Evolutionary conservation across 495 filamentous ascomycete species (phyloP), one percentile per base, ranked within the genome.

Genomic region (Xylaria acuta): DNA sequence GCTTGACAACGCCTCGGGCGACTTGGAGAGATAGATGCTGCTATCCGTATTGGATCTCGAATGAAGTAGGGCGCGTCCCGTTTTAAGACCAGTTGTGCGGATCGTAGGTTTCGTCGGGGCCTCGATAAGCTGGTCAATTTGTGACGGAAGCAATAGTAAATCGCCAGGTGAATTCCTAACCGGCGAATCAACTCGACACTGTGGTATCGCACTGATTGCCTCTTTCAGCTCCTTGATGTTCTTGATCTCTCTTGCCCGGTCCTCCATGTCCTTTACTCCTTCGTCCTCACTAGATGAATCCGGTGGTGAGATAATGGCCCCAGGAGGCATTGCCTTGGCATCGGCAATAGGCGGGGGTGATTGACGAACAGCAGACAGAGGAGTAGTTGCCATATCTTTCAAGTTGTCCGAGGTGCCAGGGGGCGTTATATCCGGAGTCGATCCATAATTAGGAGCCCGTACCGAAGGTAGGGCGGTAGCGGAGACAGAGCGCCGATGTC

Each of bases 221-320:
- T 92, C 91, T 76, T 96, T 91, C 64, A 97, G 84, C 81, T 95
- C 92, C 75, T 91, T 90, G 69, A 93, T 83, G 69, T 89, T 91
- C 73, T 89, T 86, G 32, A 90, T 83, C 53, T 87, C 83, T 70
- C 90, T 86, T 45, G 84, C 85, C 66, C 85, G 82, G 5, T 64
- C 67, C 47, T 67, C 49, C n/a, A 79, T 77, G 76, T 81, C 86
- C 67, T 75, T 83, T 45, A 76, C 72, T 9, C 89, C 88, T 72
- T 97, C 96, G 75, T 97, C 95, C 80, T 99, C 96, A 79, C 93
- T 93, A 8, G 85, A 83, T 14, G 95, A 97, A 68, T 97, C 95
- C 0, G 95, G 95, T 27, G 94, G 94, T 3, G 95, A 97, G 32
- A 95, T 91, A 60, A 97, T 86, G 47, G 94, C 94, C 64, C 92